phyloP scores from a whole-genome alignment of 23 red algal genomes.

The Gracilaria vermiculophylla region DNA sequence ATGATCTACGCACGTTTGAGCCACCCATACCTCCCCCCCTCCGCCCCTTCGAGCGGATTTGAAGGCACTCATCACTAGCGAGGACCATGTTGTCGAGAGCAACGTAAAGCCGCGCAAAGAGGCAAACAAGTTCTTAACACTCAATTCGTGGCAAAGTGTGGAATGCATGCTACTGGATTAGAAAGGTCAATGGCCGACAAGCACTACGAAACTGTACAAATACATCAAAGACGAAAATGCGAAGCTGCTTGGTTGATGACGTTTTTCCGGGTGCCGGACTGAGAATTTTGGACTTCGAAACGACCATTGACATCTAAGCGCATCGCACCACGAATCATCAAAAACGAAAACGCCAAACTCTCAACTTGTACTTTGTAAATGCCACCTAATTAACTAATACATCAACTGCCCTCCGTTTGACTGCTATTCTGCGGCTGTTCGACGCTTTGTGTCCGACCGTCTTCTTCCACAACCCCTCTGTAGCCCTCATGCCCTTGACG shows the following conservation, averaged over 20 bases:
- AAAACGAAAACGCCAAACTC: background rate
- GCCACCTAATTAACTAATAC: background rate
- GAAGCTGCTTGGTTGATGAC: too few species aligned
- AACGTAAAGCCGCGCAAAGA: too few species aligned
- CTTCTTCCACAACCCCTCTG: background rate
- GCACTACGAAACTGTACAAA: background rate
- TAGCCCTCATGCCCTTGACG: background rate
- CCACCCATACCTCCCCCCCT: too few species aligned
- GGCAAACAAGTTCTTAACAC: too few species aligned
- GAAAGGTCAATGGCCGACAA: too few species aligned
- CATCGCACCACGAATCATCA: background rate
- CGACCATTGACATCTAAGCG: background rate
- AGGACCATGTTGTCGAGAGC: too few species aligned
- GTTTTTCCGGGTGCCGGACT: background rate
- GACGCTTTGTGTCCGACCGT: background rate
- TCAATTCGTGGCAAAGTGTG: too few species aligned
- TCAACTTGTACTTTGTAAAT: background rate
- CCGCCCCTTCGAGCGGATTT: too few species aligned
- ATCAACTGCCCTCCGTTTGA: constrained; percentile 6
- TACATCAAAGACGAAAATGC: background rate
- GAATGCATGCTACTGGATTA: too few species aligned
- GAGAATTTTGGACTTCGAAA: background rate
- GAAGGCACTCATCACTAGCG: too few species aligned
- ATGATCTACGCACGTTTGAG: too few species aligned
- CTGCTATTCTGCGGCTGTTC: background rate